A percentile compares a stretch with the other conserved stretches of the same genome.
Conservation (phyloP, 1,284 basidiomycete species). For the Cryptococcus deneoformans region DNA sequence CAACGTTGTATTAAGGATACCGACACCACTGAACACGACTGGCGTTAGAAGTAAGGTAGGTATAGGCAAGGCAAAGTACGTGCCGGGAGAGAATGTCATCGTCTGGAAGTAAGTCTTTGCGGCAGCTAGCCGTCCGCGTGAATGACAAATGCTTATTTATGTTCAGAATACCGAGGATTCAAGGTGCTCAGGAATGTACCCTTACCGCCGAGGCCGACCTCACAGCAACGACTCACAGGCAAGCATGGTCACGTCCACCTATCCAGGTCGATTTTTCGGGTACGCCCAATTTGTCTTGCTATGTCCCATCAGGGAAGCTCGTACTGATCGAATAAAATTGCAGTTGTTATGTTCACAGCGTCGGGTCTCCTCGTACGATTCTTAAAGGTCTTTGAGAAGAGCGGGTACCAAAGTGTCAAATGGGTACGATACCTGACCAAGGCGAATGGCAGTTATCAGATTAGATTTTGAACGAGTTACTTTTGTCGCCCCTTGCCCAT, state of each 20-base stretch:
- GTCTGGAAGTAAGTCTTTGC: constrained; percentile 84
- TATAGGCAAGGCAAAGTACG: constrained; percentile 95
- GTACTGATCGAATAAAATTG: constrained; percentile 24
- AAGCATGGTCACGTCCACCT: constrained; percentile 95
- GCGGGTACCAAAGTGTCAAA: constrained; percentile 85
- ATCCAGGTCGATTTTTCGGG: constrained; percentile 89
- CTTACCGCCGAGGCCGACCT: constrained; percentile 79
- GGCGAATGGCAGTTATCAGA: constrained; percentile 45
- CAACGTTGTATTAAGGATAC: constrained; percentile 88
- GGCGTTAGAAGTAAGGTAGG: constrained; percentile 86
- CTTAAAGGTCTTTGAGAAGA: constrained; percentile 97
- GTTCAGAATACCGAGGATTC: constrained; percentile 79
- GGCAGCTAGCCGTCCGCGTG: neutral
- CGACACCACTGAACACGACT: constrained; percentile 92
- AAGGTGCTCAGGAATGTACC: constrained; percentile 87
- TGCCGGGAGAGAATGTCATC: constrained; percentile 89
- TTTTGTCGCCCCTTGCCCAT: no score
- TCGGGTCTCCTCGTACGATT: constrained; percentile 95
- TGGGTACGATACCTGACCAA: constrained; percentile 65
- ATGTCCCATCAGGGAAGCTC: no score
- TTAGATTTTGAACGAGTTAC: constrained; percentile 24
- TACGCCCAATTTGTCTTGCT: constrained; percentile 12
- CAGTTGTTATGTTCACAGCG: constrained; percentile 97
- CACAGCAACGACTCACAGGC: constrained; percentile 80
- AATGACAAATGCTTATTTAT: neutral